These are phyloP conservation scores for Sclerotinia glacialis DNA, from an alignment of 2,329 filamentous ascomycete species.

Conservation along the genomic window DNA sequence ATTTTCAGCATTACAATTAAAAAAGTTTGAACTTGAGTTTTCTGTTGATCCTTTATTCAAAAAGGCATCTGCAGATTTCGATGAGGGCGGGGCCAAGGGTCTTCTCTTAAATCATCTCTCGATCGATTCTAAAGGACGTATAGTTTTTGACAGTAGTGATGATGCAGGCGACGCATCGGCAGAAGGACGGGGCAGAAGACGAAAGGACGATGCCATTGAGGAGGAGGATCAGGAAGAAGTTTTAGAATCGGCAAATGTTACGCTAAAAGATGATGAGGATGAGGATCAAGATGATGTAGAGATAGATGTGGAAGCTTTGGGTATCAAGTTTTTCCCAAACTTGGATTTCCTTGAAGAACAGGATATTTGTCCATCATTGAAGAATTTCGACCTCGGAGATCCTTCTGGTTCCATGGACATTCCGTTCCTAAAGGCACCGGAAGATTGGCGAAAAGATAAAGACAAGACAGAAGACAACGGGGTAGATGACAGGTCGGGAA, in stretches of 20 bases:
- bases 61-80: slow-evolving; percentile 96
- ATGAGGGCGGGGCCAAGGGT: slow-evolving; percentile 95
- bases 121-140: slow-evolving; percentile 86
- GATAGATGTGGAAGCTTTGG: slow-evolving; percentile 75
- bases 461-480: slow-evolving; percentile 54
- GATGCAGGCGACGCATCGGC: slow-evolving; percentile 60
- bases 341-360: slow-evolving; percentile 74
- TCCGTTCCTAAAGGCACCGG: slow-evolving; percentile 83
- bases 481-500: slow-evolving; percentile 68
- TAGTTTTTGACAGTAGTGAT: slow-evolving; percentile 98
- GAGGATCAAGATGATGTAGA: slow-evolving; percentile 60
- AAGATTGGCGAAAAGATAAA: slow-evolving; percentile 75
- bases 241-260: slow-evolving; percentile 40
- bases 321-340: slow-evolving; percentile 81
- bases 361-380: slow-evolving; percentile 92
- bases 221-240: slow-evolving; percentile 47
- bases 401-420: slow-evolving; percentile 82
- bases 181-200: slow-evolving; percentile 34
- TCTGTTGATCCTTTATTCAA: slow-evolving; percentile 98
- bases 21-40: slow-evolving; percentile 97
- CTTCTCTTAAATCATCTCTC: slow-evolving; percentile 93
- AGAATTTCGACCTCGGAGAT: slow-evolving; percentile 88
- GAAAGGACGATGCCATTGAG: slow-evolving; percentile 64
- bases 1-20: slow-evolving; percentile 84
- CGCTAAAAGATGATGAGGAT: slow-evolving; percentile 44